Percentiles rank a stretch among this genome's conserved stretches.
These are phyloP conservation scores for Olyra latifolia DNA, from an alignment of 176 grass and related monocot species.

Conservation along the genomic window DNA sequence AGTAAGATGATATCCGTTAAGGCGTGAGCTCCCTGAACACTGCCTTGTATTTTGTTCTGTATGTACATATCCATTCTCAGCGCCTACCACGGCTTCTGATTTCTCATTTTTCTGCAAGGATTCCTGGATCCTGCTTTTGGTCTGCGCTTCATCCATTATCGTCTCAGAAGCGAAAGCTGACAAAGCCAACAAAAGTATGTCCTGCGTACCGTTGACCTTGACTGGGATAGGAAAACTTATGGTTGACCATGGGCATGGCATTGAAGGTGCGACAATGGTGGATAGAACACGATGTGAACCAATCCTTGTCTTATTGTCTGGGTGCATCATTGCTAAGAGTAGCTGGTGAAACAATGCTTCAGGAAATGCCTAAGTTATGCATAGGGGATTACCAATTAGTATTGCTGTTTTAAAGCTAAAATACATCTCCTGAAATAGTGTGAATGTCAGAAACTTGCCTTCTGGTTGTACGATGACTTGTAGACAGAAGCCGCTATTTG, in stretches of 20 bases:
- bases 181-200: conserved; percentile 61
- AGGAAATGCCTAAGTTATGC: conserved; percentile 71
- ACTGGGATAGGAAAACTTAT: conserved; percentile 56
- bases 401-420: conserved; percentile 28
- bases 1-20: conserved; percentile 16
- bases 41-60: conserved; percentile 33
- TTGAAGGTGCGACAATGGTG: conserved; percentile 56
- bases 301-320: conserved; percentile 84
- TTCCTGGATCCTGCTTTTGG: conserved; percentile 37
- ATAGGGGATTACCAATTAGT: conserved; percentile 28
- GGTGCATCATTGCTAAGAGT: conserved; percentile 84
- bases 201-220: conserved; percentile 49
- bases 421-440: conserved; percentile 10
- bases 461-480: conserved; percentile 79
- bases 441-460: conserved; percentile 54
- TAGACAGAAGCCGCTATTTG: conserved; percentile 75
- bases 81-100: conserved; percentile 31
- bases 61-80: conserved; percentile 39
- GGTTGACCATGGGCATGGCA: conserved; percentile 75
- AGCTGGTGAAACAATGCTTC: conserved; percentile 97
- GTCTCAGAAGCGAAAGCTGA: conserved; percentile 69
- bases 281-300: conserved; percentile 87
- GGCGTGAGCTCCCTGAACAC: conserved; percentile 22
- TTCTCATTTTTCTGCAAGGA: conserved; percentile 32
- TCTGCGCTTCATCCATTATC: conserved; percentile 35